Conservation (phyloP, 1,139 yeast species). For the Lodderomyces oxycetoniae region DNA sequence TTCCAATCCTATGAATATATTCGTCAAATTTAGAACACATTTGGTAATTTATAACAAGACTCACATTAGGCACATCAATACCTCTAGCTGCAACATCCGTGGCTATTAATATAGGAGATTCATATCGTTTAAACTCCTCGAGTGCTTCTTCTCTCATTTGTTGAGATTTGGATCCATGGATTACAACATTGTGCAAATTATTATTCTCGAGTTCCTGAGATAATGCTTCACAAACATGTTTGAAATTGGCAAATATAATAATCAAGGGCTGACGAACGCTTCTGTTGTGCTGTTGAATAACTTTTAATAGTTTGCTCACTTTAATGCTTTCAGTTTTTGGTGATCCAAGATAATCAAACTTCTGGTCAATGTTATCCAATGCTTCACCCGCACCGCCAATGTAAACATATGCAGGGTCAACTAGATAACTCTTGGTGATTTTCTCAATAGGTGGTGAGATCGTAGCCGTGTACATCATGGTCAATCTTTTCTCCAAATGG, state of each 20-base stretch:
- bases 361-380: slow-evolving; percentile 64
- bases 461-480: slow-evolving; percentile 94
- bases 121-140: slow-evolving; percentile 55
- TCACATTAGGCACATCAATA: slow-evolving; percentile 81
- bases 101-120: slow-evolving; percentile 68
- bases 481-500: slow-evolving; percentile 30
- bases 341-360: slow-evolving; percentile 46
- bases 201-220: slow-evolving; percentile 43
- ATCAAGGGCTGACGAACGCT: slow-evolving; percentile 39
- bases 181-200: slow-evolving; percentile 46
- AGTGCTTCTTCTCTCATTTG: slow-evolving; percentile 82
- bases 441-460: slow-evolving; percentile 72
- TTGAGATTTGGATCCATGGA: slow-evolving; percentile 88
- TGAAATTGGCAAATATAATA: slow-evolving; percentile 78
- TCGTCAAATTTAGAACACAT: slow-evolving; percentile 70
- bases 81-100: slow-evolving; percentile 98
- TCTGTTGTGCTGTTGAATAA: slow-evolving; percentile 18
- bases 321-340: slow-evolving; percentile 15
- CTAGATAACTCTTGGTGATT: slow-evolving; percentile 57
- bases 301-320: slow-evolving; percentile 21
- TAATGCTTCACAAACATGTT: slow-evolving; percentile 65
- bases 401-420: slow-evolving; percentile 57
- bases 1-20: slow-evolving; percentile 88
- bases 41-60: slow-evolving; percentile 80
- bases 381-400: slow-evolving; percentile 71